phyloP scores from a whole-genome alignment of 352 stramenopile genomes.

The Phytophthora rubi region DNA sequence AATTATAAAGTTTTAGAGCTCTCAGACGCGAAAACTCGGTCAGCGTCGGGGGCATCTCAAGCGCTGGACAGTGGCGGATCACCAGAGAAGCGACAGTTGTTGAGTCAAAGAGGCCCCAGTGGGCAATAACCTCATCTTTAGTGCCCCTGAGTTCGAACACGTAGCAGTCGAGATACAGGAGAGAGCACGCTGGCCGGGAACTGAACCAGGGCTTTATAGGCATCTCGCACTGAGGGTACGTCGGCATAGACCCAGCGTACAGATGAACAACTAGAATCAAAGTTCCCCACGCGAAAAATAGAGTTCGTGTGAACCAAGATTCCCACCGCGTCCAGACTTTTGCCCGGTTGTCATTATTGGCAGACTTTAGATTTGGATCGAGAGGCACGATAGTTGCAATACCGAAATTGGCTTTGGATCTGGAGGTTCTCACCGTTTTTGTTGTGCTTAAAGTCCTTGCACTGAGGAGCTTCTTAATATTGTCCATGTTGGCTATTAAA shows the following conservation, averaged over 20 bases:
- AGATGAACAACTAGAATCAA: constrained; percentile 32
- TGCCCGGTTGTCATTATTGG: not conserved
- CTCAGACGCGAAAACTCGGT: constrained; percentile 40
- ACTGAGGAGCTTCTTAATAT: constrained; percentile 39
- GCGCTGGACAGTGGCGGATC: constrained; percentile 35
- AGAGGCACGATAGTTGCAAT: not conserved
- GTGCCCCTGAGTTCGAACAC: not conserved
- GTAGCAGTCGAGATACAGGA: constrained; percentile 35
- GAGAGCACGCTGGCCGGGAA: constrained; percentile 27
- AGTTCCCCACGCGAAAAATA: constrained; percentile 33
- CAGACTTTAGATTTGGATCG: not conserved
- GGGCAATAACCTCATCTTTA: not conserved
- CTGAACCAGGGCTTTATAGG: constrained; percentile 40
- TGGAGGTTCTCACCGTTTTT: not conserved
- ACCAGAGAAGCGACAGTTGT: constrained; percentile 19
- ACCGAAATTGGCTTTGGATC: not conserved
- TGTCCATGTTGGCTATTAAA: constrained; percentile 39
- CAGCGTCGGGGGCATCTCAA: constrained; percentile 42
- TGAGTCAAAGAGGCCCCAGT: constrained; percentile 28
- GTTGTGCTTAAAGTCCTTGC: not conserved
- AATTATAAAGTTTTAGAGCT: constrained; percentile 46
- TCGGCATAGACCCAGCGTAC: not conserved
- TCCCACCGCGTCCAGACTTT: not conserved
- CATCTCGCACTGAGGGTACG: constrained; percentile 28
- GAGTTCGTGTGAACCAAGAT: constrained; percentile 1